Conservation (phyloP, 129 eudicot genomes). For the Heracleum sosnowskyi region DNA sequence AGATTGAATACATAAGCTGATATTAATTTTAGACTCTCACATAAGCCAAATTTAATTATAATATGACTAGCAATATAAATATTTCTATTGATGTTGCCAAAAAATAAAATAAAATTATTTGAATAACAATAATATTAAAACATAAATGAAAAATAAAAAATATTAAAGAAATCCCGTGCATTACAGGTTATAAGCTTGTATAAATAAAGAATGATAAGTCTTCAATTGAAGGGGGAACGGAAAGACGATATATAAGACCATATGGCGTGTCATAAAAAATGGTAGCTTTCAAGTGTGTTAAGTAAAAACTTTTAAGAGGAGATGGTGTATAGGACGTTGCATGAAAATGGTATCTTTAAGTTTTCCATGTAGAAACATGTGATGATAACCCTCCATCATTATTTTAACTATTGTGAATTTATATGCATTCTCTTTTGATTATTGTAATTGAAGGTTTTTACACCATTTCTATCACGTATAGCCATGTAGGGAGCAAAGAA, state of each 20-base stretch:
- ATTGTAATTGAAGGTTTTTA: background rate
- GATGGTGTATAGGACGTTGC: constrained; percentile 58
- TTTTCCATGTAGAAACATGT: constrained; percentile 66
- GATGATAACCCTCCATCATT: constrained; percentile 37
- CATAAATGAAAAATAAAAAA: too few relatives aligned
- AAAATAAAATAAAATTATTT: too few relatives aligned
- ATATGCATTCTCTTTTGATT: background rate
- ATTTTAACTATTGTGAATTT: background rate
- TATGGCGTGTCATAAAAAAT: background rate
- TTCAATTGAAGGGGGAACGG: background rate
- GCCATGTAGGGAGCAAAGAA: constrained; percentile 14
- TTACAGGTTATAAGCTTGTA: too few relatives aligned
- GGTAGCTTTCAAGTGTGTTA: background rate
- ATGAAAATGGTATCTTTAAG: constrained; percentile 75
- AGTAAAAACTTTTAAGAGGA: constrained; percentile 34
- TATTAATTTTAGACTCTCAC: too few relatives aligned
- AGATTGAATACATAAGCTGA: too few relatives aligned
- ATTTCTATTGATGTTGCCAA: too few relatives aligned
- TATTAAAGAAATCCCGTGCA: too few relatives aligned
- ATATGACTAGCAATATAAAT: too few relatives aligned
- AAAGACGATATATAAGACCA: too few relatives aligned
- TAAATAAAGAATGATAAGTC: background rate
- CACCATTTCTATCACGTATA: constrained; percentile 3
- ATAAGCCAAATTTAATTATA: too few relatives aligned
- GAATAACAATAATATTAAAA: too few relatives aligned